phyloP scores from a whole-genome alignment of 1,139 yeast genomes.

The Nakaseomyces sp. region DNA sequence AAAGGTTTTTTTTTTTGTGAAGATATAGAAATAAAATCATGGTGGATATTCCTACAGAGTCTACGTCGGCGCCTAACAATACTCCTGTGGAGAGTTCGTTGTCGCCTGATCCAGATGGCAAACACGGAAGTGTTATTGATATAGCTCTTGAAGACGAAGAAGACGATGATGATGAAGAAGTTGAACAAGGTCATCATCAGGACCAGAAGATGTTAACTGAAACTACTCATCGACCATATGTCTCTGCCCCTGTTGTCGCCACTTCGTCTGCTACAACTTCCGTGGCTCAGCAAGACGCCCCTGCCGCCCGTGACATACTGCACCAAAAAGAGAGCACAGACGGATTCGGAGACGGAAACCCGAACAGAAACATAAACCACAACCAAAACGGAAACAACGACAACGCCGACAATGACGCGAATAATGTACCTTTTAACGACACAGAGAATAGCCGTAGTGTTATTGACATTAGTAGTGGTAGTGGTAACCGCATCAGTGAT shows the following conservation, averaged over 20 bases:
- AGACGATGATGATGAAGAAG: not conserved
- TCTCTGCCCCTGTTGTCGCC: too few relatives aligned
- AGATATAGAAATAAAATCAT: not conserved
- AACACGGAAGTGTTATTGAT: constrained; percentile 2
- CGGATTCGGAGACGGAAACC: too few relatives aligned
- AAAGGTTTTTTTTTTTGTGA: not conserved
- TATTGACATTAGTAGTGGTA: too few relatives aligned
- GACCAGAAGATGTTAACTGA: too few relatives aligned
- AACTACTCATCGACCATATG: too few relatives aligned
- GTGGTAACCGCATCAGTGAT: not conserved
- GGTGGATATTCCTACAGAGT: constrained; percentile 10
- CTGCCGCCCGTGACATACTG: not conserved
- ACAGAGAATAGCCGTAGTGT: not conserved
- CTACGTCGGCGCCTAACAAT: constrained; percentile 25
- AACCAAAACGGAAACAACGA: constrained; percentile 3
- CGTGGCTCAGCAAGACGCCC: too few relatives aligned
- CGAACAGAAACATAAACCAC: not conserved
- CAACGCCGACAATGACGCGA: constrained; percentile 1
- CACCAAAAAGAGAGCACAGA: too few relatives aligned
- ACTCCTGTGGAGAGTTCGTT: constrained; percentile 17
- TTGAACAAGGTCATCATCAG: too few relatives aligned
- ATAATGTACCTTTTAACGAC: constrained; percentile 1
- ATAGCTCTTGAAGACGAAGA: constrained; percentile 4
- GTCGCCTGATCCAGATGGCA: not conserved
- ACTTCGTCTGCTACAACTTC: too few relatives aligned